Evolutionary conservation across 1,284 basidiomycete species (phyloP).

Genomic region (Lignosus rhinocerotis): DNA sequence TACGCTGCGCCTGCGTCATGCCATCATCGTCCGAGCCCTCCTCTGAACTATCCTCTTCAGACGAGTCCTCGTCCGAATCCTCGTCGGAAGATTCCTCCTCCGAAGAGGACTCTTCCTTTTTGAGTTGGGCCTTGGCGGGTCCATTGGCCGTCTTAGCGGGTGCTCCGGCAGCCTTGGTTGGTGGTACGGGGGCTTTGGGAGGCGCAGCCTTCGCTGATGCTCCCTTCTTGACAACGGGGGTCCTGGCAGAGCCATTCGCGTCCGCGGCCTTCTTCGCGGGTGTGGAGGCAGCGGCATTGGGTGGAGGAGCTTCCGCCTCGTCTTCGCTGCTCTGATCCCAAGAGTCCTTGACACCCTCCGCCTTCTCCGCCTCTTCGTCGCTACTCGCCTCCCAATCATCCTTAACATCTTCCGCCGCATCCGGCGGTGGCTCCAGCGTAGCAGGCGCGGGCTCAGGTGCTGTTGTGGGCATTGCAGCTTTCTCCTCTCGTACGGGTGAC

Average conservation of each 20-base stretch:
- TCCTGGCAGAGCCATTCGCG: conserved; percentile 14
- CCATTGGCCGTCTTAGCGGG: conserved; percentile 26
- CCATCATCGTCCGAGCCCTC: conserved; percentile 54
- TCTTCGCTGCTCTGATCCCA: conserved; percentile 88
- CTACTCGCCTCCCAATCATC: conserved; percentile 86
- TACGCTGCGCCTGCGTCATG: conserved; percentile 60
- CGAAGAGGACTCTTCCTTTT: conserved; percentile 29
- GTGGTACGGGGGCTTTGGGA: conserved; percentile 30
- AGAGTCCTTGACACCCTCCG: conserved; percentile 65
- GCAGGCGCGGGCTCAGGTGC: conserved; percentile 40
- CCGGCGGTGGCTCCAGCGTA: conserved; percentile 22
- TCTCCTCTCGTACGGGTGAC: conserved; percentile 45
- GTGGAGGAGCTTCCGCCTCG: conserved; percentile 35
- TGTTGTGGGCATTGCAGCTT: conserved; percentile 57
- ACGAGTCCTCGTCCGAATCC: conserved; percentile 43
- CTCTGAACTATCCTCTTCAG: conserved; percentile 49
- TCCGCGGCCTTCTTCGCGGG: conserved; percentile 2
- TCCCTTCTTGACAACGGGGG: neutral
- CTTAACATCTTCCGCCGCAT: conserved; percentile 43
- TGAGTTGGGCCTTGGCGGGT: conserved; percentile 22
- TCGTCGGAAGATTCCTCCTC: conserved; percentile 39
- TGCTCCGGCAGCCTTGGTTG: conserved; percentile 31
- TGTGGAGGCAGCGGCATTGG: conserved; percentile 4
- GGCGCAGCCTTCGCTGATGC: conserved; percentile 30
- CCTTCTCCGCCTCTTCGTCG: conserved; percentile 45